Evolutionary conservation across 2,329 filamentous ascomycete species (phyloP), one percentile per base, ranked within the genome.

Genomic region (Fusarium neocosmosporiellum): DNA sequence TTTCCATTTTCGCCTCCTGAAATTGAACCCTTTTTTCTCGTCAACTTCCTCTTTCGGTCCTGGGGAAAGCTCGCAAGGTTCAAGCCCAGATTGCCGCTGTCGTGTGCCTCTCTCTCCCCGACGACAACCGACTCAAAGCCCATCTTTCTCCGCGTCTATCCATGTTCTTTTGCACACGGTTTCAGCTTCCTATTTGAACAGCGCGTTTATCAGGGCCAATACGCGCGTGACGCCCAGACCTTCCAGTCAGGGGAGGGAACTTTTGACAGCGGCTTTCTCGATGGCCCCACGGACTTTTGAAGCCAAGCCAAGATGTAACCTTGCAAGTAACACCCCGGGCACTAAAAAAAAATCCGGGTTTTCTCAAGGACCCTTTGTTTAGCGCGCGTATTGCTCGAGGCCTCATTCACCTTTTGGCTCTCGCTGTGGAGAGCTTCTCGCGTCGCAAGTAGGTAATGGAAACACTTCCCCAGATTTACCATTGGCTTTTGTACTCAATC

Each of bases 351-450:
- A 50, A 50, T 29, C 46, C 24, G 24, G 46, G 46, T 50, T 50
- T 50, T 58, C 31, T 43, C 53, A 55, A 73, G 67, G 71, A 58
- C 70, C 71, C 71, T 73, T 73, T 73, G 71, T 70, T 59, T 73
- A 73, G 71, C 60, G 71, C 59, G 31, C 46, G 46, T 50, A 50
- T 50, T 48, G 61, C 69, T 41, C 53, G 22, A n/a, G 9, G 20
- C 20, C 39, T 24, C 39, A 22, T 24, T n/a, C n/a, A n/a, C n/a
- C n/a, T n/a, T 14, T 22, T 7, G n/a, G 7, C 10, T 41, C n/a
- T 43, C 43, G n/a, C 24, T 39, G 39, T 46, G 27, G 57, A 24
- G n/a, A 37, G 29, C 33, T n/a, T 43, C 24, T 65, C 46, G 57
- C 63, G 58, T 62, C 46, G 57, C 37, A 61, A 54, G 66, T n/a